Conservation (phyloP, 495 filamentous ascomycete genomes). For the Chlorociboria aeruginascens region DNA sequence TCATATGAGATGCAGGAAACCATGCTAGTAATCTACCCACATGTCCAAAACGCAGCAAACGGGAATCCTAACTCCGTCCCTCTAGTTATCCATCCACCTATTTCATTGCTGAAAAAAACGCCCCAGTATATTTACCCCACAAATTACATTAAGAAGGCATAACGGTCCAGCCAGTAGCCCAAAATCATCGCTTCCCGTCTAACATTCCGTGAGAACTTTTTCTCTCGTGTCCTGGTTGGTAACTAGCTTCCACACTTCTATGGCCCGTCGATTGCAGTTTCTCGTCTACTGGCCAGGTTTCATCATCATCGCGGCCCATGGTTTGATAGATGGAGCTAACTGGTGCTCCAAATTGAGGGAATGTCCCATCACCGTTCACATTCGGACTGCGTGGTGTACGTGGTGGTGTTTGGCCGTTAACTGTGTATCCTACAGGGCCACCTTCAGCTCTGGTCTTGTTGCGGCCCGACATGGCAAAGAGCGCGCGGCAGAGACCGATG, state of each 20-base stretch:
- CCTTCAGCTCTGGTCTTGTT: slow-evolving; percentile 43
- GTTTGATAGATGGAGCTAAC: slow-evolving; percentile 1
- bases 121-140: neutral
- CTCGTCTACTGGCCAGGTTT: slow-evolving; percentile 5
- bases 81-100: neutral
- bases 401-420: slow-evolving; percentile 5
- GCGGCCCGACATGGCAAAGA: slow-evolving; percentile 35
- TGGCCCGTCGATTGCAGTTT: slow-evolving; percentile 6
- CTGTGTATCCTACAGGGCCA: slow-evolving; percentile 21
- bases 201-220: slow-evolving; percentile 13
- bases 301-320: neutral
- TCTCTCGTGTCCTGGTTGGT: slow-evolving; percentile 15
- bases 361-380: slow-evolving; percentile 2
- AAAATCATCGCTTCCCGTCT: slow-evolving; percentile 10
- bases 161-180: neutral
- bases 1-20: too few relatives aligned
- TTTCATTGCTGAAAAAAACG: neutral
- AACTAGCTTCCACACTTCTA: slow-evolving; percentile 5
- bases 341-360: slow-evolving; percentile 15
- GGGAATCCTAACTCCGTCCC: neutral
- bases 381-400: neutral
- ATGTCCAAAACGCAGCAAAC: neutral
- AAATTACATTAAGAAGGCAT: neutral
- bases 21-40: too few relatives aligned
- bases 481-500: slow-evolving; percentile 55